Conservation (phyloP, 371 early-diverging fungal species). For the Mortierella sp. region DNA sequence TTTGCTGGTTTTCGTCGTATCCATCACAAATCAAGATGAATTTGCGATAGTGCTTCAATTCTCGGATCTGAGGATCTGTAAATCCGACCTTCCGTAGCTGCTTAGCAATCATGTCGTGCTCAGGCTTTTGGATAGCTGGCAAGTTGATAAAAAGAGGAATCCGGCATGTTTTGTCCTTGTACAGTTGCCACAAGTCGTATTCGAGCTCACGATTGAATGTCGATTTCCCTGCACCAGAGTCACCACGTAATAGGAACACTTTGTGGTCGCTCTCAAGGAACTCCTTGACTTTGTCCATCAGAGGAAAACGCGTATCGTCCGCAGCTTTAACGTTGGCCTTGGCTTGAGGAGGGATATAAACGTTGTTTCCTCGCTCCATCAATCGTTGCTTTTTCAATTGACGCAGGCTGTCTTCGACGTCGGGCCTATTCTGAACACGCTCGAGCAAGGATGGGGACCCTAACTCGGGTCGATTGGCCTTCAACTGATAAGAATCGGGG, state of each 20-base stretch:
- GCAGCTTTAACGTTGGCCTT: conserved; percentile 5
- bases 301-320: background rate
- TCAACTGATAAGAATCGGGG: no score
- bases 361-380: background rate
- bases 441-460: background rate
- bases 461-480: no score
- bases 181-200: no score
- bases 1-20: conserved; percentile 7
- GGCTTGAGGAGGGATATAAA: no score
- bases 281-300: conserved; percentile 8
- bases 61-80: no score
- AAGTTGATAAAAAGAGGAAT: conserved; percentile 14
- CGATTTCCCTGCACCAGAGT: no score
- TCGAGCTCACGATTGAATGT: no score
- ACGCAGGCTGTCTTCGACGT: background rate
- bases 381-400: background rate
- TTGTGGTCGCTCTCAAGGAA: conserved; percentile 5
- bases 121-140: no score
- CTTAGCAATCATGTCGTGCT: no score
- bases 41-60: no score
- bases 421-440: background rate
- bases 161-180: background rate
- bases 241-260: conserved; percentile 8
- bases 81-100: no score
- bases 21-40: conserved; percentile 20